Conservation (phyloP, 352 stramenopile genomes). For the Achlya hypogyna region DNA sequence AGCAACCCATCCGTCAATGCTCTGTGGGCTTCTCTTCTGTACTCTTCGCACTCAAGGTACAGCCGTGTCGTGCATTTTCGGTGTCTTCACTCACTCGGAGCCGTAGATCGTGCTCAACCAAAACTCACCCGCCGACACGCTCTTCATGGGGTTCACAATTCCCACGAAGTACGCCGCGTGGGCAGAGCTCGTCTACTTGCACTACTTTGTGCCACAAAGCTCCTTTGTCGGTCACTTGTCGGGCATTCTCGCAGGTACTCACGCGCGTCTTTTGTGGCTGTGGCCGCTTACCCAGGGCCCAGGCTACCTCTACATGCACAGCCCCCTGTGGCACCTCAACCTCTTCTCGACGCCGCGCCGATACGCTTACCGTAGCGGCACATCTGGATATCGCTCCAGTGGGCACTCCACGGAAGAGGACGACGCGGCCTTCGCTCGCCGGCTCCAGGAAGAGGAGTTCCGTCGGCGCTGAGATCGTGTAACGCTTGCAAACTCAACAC, state of each 20-base stretch:
- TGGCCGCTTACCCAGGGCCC: background rate
- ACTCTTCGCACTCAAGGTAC: slow-evolving; percentile 70
- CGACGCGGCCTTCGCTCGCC: slow-evolving; percentile 6
- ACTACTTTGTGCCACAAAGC: slow-evolving; percentile 65
- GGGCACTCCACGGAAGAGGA: background rate
- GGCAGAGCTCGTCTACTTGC: slow-evolving; percentile 81
- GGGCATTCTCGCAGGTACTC: slow-evolving; percentile 69
- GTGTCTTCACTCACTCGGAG: background rate
- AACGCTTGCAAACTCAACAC: background rate
- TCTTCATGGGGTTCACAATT: slow-evolving; percentile 59
- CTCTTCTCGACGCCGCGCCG: background rate
- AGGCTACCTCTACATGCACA: slow-evolving; percentile 17
- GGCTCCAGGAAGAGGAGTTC: slow-evolving; percentile 14
- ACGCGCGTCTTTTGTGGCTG: background rate
- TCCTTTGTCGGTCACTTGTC: slow-evolving; percentile 76
- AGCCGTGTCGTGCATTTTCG: background rate
- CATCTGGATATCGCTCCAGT: background rate
- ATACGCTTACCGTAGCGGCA: background rate
- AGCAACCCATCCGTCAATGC: slow-evolving; percentile 44
- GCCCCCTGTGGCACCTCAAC: background rate
- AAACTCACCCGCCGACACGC: slow-evolving; percentile 50
- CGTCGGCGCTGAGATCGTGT: slow-evolving; percentile 3
- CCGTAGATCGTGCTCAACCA: slow-evolving; percentile 39
- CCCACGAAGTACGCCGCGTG: slow-evolving; percentile 83
- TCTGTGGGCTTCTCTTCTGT: slow-evolving; percentile 72